Conservation (phyloP, 2,329 filamentous ascomycete species). For the Xylariaceae sp. region DNA sequence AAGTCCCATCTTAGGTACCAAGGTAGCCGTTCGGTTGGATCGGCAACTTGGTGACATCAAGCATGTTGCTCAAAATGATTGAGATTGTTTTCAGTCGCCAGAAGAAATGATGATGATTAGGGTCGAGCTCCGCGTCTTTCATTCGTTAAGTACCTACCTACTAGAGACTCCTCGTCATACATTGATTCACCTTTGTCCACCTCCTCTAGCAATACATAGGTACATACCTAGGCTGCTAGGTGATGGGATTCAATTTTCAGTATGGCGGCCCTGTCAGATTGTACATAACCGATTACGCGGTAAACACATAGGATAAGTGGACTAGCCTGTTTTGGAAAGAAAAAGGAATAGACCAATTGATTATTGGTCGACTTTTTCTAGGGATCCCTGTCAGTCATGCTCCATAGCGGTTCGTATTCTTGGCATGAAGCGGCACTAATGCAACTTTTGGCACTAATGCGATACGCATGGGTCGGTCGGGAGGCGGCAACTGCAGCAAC, state of each 20-base stretch:
- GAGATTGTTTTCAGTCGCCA: background rate
- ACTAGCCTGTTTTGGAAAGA: constrained; percentile 24
- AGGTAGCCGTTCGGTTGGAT: background rate
- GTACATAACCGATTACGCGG: background rate
- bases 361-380: constrained; percentile 17
- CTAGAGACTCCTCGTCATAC: background rate
- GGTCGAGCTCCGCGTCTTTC: too few species aligned
- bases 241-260: background rate
- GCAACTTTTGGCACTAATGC: background rate
- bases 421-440: constrained; percentile 17
- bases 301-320: constrained; percentile 10
- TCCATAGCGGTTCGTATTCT: constrained; percentile 24
- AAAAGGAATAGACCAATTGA: background rate
- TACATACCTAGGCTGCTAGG: background rate
- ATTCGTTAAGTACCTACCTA: background rate
- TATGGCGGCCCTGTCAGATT: constrained; percentile 4
- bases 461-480: constrained; percentile 13
- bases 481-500: constrained; percentile 26
- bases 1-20: background rate
- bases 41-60: background rate
- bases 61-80: background rate
- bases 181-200: background rate
- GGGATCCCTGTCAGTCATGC: constrained; percentile 14
- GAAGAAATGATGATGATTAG: background rate
- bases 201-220: background rate